Evolutionary conservation across 108 stramenopile genomes (phyloP).

Genomic region (Pseudonitzschia multistriata): DNA sequence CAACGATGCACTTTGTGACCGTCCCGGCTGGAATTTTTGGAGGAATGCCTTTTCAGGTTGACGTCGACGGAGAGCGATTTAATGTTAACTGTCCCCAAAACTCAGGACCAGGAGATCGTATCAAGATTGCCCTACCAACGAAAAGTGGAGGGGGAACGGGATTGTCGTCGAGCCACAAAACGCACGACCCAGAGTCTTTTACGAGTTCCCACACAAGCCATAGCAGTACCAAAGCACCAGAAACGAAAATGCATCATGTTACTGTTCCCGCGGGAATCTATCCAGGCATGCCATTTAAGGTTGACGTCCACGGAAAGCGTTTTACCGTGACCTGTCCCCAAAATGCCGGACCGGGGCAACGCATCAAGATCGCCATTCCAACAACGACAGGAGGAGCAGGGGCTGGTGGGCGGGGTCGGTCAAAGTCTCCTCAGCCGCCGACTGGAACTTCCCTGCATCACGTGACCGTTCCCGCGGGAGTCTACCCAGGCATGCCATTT

Average conservation of each 20-base stretch:
- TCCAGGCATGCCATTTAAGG: too few relatives aligned
- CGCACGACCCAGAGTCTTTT: not conserved
- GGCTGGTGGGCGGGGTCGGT: too few relatives aligned
- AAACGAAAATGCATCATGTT: constrained; percentile 72
- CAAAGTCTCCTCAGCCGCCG: not conserved
- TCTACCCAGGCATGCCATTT: constrained; percentile 83
- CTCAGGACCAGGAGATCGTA: not conserved
- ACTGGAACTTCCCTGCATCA: constrained; percentile 61
- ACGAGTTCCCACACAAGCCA: constrained; percentile 32
- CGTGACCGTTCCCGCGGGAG: constrained; percentile 82
- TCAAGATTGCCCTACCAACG: not conserved
- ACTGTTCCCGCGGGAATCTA: constrained; percentile 55
- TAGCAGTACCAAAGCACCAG: constrained; percentile 67
- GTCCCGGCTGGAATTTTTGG: constrained; percentile 57
- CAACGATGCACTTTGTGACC: constrained; percentile 69
- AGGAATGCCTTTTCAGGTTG: too few relatives aligned
- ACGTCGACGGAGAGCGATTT: not conserved
- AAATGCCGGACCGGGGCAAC: not conserved
- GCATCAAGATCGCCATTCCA: not conserved
- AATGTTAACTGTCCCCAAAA: not conserved
- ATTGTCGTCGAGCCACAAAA: constrained; percentile 19
- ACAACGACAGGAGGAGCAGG: constrained; percentile 15
- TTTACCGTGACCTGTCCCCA: not conserved
- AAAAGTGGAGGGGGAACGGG: constrained; percentile 13
- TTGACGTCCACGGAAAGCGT: not conserved